A percentile compares a stretch with the other conserved stretches of the same genome.
phyloP scores from a whole-genome alignment of 768 basidiomycete genomes.

The Cystofilobasidium capitatum region DNA sequence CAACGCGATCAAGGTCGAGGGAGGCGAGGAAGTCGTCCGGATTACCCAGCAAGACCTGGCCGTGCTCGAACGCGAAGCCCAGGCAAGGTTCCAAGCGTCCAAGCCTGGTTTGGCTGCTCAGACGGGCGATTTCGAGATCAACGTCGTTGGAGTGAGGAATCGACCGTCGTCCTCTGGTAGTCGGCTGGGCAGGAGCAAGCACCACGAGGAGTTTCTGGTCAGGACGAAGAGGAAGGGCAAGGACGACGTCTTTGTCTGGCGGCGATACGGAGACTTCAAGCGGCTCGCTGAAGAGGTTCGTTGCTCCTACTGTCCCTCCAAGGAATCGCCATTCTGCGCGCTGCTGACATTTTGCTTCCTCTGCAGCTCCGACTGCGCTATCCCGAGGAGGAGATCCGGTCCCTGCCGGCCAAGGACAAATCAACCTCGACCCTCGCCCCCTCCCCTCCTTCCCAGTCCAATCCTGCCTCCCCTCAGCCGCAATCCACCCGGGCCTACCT shows the following conservation, averaged over 20 bases:
- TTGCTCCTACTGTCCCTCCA: conserved; percentile 23
- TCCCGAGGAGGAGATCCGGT: conserved; percentile 66
- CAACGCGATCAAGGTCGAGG: conserved; percentile 64
- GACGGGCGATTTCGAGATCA: conserved; percentile 66
- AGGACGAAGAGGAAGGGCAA: conserved; percentile 65
- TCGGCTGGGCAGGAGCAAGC: background rate
- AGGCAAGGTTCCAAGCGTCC: conserved; percentile 44
- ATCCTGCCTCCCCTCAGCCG: background rate
- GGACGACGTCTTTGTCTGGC: conserved; percentile 74
- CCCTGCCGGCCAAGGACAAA: conserved; percentile 78
- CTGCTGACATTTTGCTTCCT: conserved; percentile 1
- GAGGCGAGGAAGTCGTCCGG: conserved; percentile 73
- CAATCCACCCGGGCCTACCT: conserved; percentile 27
- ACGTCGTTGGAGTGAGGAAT: conserved; percentile 70
- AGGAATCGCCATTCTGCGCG: background rate
- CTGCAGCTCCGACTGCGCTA: conserved; percentile 72
- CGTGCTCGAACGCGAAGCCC: conserved; percentile 61
- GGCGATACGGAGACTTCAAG: conserved; percentile 90
- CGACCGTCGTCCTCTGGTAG: background rate
- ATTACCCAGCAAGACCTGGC: conserved; percentile 76
- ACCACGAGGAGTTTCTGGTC: conserved; percentile 78
- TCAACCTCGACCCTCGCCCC: conserved; percentile 47
- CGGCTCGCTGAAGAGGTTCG: conserved; percentile 73
- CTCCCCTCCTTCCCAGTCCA: conserved; percentile 40
- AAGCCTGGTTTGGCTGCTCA: background rate